A percentile compares a stretch with the other conserved stretches of the same genome.
Evolutionary conservation across 805 yeast genomes (phyloP).

Genomic region (Brettanomyces naardenensis): DNA sequence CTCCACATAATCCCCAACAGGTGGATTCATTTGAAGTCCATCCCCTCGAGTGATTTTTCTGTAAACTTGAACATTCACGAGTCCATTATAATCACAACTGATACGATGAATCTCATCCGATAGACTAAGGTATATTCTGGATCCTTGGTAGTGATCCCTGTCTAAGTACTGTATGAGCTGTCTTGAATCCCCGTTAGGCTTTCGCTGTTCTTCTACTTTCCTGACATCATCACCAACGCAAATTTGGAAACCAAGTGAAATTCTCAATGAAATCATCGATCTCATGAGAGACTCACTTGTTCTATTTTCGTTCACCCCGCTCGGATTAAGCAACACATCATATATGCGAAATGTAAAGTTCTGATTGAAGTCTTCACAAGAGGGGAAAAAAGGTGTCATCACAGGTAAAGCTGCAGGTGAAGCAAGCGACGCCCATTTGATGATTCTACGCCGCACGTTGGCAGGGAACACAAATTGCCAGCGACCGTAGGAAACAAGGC

Average conservation of each 20-base stretch:
- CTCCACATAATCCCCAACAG: conserved; percentile 34
- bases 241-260: conserved; percentile 85
- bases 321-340: conserved; percentile 58
- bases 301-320: conserved; percentile 43
- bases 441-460: conserved; percentile 52
- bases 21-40: conserved; percentile 10
- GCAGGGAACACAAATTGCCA: conserved; percentile 91
- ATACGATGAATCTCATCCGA: conserved; percentile 84
- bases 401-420: conserved; percentile 92
- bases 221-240: conserved; percentile 66
- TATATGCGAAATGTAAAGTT: conserved; percentile 81
- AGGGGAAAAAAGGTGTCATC: conserved; percentile 72
- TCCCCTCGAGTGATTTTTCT: conserved; percentile 21
- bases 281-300: conserved; percentile 59
- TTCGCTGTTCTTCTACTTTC: conserved; percentile 53
- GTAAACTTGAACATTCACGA: conserved; percentile 75
- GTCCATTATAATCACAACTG: conserved; percentile 61
- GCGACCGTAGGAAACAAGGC: conserved; percentile 61
- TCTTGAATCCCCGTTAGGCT: conserved; percentile 47
- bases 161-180: conserved; percentile 50
- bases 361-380: conserved; percentile 54
- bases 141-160: conserved; percentile 36
- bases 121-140: conserved; percentile 65
- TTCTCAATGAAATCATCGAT: conserved; percentile 79
- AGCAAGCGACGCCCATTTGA: conserved; percentile 89